phyloP scores from a whole-genome alignment of 768 basidiomycete species.

The Collybia nuda region DNA sequence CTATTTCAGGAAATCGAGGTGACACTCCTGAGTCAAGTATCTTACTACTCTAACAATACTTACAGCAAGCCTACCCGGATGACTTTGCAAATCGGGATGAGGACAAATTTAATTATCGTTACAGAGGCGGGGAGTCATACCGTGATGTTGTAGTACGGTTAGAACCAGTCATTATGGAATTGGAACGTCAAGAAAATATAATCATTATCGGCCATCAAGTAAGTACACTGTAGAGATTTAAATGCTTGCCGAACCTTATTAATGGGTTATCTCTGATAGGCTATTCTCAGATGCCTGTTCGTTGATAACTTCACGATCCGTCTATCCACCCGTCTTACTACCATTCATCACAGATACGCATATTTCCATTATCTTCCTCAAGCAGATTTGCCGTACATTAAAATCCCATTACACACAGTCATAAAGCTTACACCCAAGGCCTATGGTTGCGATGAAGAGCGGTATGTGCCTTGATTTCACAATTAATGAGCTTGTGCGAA shows the following conservation, averaged over 20 bases:
- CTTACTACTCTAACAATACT: background rate
- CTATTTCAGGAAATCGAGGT: constrained; percentile 82
- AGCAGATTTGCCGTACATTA: constrained; percentile 95
- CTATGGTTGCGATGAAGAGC: constrained; percentile 97
- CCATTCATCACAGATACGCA: constrained; percentile 65
- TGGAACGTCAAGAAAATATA: constrained; percentile 97
- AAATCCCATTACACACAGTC: constrained; percentile 95
- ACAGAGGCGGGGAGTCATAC: constrained; percentile 96
- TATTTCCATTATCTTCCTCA: constrained; percentile 95
- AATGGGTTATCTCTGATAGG: constrained; percentile 30
- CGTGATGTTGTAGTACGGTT: constrained; percentile 93
- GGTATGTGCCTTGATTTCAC: constrained; percentile 44
- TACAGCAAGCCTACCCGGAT: constrained; percentile 90
- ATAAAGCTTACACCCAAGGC: constrained; percentile 98
- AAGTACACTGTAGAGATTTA: constrained; percentile 8
- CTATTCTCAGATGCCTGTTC: constrained; percentile 78
- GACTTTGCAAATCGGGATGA: constrained; percentile 98
- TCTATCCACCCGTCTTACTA: constrained; percentile 13
- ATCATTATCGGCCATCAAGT: constrained; percentile 96
- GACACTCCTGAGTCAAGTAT: constrained; percentile 6
- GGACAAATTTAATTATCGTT: constrained; percentile 99
- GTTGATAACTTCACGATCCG: constrained; percentile 19
- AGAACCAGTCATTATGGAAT: constrained; percentile 99
- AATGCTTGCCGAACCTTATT: constrained; percentile 4
- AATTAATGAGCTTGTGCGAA: background rate